Evolutionary conservation across 352 stramenopile species (phyloP).

Genomic region (Globisporangium iwayamae): DNA sequence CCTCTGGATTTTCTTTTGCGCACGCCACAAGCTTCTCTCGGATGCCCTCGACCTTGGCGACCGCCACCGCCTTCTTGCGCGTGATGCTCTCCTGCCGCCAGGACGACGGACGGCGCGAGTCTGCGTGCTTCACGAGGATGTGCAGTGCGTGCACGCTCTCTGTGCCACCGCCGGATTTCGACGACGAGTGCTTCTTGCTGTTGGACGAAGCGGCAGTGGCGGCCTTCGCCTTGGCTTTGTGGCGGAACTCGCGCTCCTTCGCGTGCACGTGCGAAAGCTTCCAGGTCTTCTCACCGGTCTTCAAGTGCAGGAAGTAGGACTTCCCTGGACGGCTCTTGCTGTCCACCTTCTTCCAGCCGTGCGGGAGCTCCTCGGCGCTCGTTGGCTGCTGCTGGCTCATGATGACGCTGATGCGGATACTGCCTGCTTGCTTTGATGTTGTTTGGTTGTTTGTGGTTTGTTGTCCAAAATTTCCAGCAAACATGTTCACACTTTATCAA

Average conservation of each 20-base stretch:
- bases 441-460: background rate
- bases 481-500: too few species aligned
- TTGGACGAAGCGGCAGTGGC: background rate
- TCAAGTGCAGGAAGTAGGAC: constrained; percentile 83
- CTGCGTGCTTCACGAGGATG: constrained; percentile 87
- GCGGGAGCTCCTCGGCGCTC: constrained; percentile 64
- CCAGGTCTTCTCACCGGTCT: constrained; percentile 86
- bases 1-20: constrained; percentile 59
- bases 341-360: constrained; percentile 83
- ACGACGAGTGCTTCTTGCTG: constrained; percentile 13
- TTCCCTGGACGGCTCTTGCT: constrained; percentile 85
- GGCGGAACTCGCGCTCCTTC: constrained; percentile 74
- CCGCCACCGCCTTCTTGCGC: constrained; percentile 80
- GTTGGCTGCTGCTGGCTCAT: constrained; percentile 23
- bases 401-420: background rate
- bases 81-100: constrained; percentile 89
- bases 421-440: background rate
- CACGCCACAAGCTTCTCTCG: constrained; percentile 76
- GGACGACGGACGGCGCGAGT: constrained; percentile 75
- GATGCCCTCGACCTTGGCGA: constrained; percentile 74
- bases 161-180: background rate
- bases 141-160: constrained; percentile 75
- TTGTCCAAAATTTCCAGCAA: too few species aligned
- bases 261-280: constrained; percentile 81
- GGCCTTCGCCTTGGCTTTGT: constrained; percentile 35